A percentile compares a stretch with the other conserved stretches of the same genome.
Evolutionary conservation across 805 yeast genomes (phyloP).

Genomic region (Kuraishia hungarica): DNA sequence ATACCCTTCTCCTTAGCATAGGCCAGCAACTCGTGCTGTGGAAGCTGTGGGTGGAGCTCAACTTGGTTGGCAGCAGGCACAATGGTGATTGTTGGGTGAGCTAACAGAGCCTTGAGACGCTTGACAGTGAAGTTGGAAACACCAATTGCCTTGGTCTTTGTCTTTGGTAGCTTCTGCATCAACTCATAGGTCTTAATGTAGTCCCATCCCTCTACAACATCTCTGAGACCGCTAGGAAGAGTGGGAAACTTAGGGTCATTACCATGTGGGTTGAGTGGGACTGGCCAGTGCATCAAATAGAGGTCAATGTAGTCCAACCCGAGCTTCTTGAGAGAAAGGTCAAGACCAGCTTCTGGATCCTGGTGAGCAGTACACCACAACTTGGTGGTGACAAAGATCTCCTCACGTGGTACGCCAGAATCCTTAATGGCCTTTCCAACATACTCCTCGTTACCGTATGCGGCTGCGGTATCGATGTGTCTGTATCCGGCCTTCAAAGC

Average conservation of each 20-base stretch:
- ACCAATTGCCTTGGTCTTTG: slow-evolving; percentile 57
- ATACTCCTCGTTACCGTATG: slow-evolving; percentile 56
- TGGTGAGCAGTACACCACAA: slow-evolving; percentile 50
- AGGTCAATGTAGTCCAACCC: slow-evolving; percentile 73
- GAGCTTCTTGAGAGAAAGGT: slow-evolving; percentile 50
- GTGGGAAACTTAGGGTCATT: slow-evolving; percentile 19
- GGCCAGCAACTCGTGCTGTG: slow-evolving; percentile 50
- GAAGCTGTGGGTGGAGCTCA: slow-evolving; percentile 65
- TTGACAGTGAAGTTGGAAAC: slow-evolving; percentile 62
- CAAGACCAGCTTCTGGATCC: slow-evolving; percentile 42
- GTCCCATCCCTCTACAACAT: slow-evolving; percentile 19
- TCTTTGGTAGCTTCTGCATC: slow-evolving; percentile 46
- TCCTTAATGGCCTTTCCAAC: slow-evolving; percentile 52
- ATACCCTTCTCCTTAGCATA: slow-evolving; percentile 46
- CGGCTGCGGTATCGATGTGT: slow-evolving; percentile 73
- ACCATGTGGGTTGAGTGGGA: slow-evolving; percentile 33
- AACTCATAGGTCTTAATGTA: slow-evolving; percentile 53
- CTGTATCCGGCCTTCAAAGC: slow-evolving; percentile 65
- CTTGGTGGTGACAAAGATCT: slow-evolving; percentile 66
- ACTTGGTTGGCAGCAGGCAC: slow-evolving; percentile 69
- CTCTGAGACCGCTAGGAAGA: slow-evolving; percentile 18
- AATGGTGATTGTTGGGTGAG: slow-evolving; percentile 34
- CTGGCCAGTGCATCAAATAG: slow-evolving; percentile 81
- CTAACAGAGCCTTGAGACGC: slow-evolving; percentile 41
- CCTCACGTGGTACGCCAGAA: slow-evolving; percentile 54